These are phyloP conservation scores for Asterochloris erici DNA, from an alignment of 139 green algal species.

Conservation along the genomic window DNA sequence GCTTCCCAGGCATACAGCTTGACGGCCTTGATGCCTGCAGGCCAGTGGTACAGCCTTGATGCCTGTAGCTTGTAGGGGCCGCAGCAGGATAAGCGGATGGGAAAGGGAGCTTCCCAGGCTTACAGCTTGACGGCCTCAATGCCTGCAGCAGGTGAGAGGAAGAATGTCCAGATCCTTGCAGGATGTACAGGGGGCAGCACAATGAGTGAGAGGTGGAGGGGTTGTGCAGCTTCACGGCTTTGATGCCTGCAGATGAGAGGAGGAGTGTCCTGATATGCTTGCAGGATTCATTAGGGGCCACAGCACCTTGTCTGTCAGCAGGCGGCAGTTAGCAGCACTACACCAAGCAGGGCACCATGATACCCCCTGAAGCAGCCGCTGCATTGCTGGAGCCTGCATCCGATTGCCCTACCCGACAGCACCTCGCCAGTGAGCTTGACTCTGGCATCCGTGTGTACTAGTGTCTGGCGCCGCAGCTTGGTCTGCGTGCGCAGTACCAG, in stretches of 20 bases:
- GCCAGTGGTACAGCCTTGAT: not conserved
- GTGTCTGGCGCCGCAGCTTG: conserved; percentile 45
- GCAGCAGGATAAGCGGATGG: too few relatives aligned
- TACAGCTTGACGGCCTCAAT: too few relatives aligned
- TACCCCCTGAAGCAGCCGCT: not conserved
- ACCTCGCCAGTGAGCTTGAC: conserved; percentile 75
- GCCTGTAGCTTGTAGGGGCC: too few relatives aligned
- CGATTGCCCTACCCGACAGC: conserved; percentile 21
- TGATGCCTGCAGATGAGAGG: too few relatives aligned
- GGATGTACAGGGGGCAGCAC: too few relatives aligned
- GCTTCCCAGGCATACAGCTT: conserved; percentile 85
- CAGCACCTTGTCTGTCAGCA: too few relatives aligned
- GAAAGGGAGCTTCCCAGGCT: too few relatives aligned
- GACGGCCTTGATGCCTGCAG: conserved; percentile 70
- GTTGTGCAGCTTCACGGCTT: too few relatives aligned
- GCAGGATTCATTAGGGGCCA: not conserved
- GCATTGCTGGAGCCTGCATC: not conserved
- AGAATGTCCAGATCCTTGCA: not conserved
- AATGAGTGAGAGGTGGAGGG: too few relatives aligned
- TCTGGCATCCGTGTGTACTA: conserved; percentile 65
- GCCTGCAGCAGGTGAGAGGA: too few relatives aligned
- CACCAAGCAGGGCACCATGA: not conserved
- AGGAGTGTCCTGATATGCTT: not conserved
- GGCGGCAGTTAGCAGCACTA: not conserved
- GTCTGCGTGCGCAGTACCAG: conserved; percentile 56